Evolutionary conservation across 306 rosid species (phyloP).

Genomic region (Macrotyloma uniflorum): DNA sequence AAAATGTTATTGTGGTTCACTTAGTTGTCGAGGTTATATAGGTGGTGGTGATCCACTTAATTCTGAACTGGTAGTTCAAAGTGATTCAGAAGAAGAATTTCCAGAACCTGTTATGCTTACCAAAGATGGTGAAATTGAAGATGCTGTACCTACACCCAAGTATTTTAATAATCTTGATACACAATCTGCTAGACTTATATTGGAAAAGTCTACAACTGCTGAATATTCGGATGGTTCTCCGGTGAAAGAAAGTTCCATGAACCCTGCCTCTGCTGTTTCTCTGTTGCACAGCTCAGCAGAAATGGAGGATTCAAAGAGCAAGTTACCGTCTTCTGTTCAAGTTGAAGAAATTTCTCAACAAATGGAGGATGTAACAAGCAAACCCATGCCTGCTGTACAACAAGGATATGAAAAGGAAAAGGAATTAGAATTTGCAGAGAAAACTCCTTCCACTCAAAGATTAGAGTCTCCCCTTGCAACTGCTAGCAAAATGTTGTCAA

Average conservation of each 20-base stretch:
- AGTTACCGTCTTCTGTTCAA: slow-evolving; percentile 46
- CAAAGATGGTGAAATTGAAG: slow-evolving; percentile 51
- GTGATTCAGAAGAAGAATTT: slow-evolving; percentile 97
- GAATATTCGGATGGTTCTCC: slow-evolving; percentile 38
- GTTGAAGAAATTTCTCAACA: slow-evolving; percentile 55
- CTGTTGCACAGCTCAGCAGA: slow-evolving; percentile 51
- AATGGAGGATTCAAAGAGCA: slow-evolving; percentile 51
- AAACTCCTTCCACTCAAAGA: slow-evolving; percentile 46
- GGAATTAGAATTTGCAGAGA: slow-evolving; percentile 48
- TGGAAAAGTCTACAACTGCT: slow-evolving; percentile 42
- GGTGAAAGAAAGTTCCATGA: slow-evolving; percentile 54
- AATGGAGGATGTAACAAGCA: slow-evolving; percentile 55
- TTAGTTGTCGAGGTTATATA: slow-evolving; percentile 86
- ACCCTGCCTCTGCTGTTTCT: slow-evolving; percentile 52
- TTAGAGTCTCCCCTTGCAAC: slow-evolving; percentile 36
- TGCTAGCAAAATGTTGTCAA: slow-evolving; percentile 44
- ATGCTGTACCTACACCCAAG: slow-evolving; percentile 36
- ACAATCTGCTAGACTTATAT: slow-evolving; percentile 39
- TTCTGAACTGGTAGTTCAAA: slow-evolving; percentile 69
- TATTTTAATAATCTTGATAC: slow-evolving; percentile 39
- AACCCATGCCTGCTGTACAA: slow-evolving; percentile 44
- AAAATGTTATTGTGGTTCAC: slow-evolving; percentile 88
- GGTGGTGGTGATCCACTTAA: slow-evolving; percentile 87
- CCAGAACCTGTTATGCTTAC: slow-evolving; percentile 79
- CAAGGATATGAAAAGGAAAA: slow-evolving; percentile 43